Base-by-base conservation (phyloP, 179 eudicot genomes). In the Beta corolliflora region DNA sequence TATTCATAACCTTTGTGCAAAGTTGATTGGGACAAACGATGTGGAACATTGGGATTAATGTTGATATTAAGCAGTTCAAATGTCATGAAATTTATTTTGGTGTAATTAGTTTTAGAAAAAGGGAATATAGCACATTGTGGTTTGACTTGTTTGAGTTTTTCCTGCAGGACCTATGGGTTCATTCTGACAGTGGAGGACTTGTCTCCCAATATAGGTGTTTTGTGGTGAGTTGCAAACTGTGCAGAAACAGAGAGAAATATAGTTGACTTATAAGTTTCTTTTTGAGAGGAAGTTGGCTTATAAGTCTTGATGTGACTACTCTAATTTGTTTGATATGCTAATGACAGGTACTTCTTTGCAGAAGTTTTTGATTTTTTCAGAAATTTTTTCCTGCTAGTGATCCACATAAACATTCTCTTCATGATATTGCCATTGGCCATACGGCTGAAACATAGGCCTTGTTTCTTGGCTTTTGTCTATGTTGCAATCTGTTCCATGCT, bases 341-440 rank as follows among this genome's bases (percentile, higher is more conserved):
- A 77, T 76, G 88, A 89, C 91, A 95, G 99, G 99, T 95, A 95
- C 96, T 94, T 95, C 88, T 95, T 95, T 82, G 99, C 99, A 9
- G 99, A 95, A 87, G 99, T 95, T 77, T 95, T 95, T 85, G 98
- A 92, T 77, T 94, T 92, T 76, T 95, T 95, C 95, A 90, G 94
- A 87, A 87, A 85, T 65, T 94, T 95, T 87, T 95, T 95, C 89
- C 87, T 95, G 86, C 88, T 95, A 58, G 96, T 94, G 83, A 91
- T 94, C 79, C 95, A 94, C 84, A 81, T 91, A 70, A 95, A 95
- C 86, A 92, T 95, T 85, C 81, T 95, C n/a, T 92, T 94, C 92
- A 91, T 95, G 99, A 84, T 94, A 83, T 76, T 92, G 86, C 98
- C 99, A 48, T 85, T 95, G 74, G 99, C 99, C 76, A 89, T 95